These are phyloP conservation scores for Hypoxylon sp. DNA, from an alignment of 2,329 filamentous ascomycete genomes.

Conservation along the genomic window DNA sequence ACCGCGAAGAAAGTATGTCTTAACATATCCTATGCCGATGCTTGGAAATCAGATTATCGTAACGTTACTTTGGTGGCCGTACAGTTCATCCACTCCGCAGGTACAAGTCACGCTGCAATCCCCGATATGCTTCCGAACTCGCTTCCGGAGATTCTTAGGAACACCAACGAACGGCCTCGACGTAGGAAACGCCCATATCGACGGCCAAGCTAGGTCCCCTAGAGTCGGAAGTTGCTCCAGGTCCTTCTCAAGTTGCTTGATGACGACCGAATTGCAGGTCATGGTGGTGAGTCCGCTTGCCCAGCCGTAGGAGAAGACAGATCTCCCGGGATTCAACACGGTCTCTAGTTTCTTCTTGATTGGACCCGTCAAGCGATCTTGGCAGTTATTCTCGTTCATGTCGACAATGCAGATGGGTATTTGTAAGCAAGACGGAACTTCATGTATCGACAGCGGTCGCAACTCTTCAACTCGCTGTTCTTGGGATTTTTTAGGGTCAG, in stretches of 20 bases:
- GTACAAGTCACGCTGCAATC: constrained; percentile 51
- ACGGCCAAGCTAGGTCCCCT: constrained; percentile 51
- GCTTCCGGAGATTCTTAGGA: constrained; percentile 44
- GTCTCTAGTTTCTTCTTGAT: constrained; percentile 58
- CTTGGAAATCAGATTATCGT: constrained; percentile 36
- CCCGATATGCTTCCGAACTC: constrained; percentile 52
- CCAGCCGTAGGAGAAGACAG: constrained; percentile 83
- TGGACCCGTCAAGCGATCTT: constrained; percentile 45
- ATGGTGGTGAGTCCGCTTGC: constrained; percentile 73
- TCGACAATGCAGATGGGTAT: constrained; percentile 73
- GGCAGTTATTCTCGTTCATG: constrained; percentile 57
- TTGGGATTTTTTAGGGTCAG: constrained; percentile 44
- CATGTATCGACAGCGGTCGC: constrained; percentile 57
- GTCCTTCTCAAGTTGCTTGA: constrained; percentile 72
- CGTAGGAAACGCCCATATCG: constrained; percentile 53
- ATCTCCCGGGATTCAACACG: constrained; percentile 67
- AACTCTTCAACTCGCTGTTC: constrained; percentile 52
- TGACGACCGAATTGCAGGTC: constrained; percentile 78
- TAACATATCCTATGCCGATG: not conserved
- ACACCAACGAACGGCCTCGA: constrained; percentile 53
- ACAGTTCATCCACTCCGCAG: constrained; percentile 51
- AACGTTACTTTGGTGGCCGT: constrained; percentile 42
- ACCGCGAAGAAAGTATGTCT: constrained; percentile 2
- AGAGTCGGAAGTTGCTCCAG: constrained; percentile 49
- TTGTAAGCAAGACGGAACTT: constrained; percentile 56